Evolutionary conservation across 2,329 filamentous ascomycete species (phyloP), one percentile per base, ranked within the genome.

Genomic region (Teratosphaeriaceae sp.): DNA sequence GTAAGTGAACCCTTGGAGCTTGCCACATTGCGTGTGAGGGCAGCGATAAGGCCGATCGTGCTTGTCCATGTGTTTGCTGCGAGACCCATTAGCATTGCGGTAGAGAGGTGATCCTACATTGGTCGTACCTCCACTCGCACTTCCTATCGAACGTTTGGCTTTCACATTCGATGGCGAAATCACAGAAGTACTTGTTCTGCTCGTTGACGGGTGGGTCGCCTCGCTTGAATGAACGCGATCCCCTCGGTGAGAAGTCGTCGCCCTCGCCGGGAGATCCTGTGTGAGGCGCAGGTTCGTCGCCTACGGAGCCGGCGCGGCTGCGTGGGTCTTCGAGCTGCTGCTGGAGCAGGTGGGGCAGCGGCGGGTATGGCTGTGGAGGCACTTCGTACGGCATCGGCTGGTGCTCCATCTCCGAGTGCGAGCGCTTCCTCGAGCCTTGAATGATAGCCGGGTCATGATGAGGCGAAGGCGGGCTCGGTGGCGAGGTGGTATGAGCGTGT

Each of bases 1-100:
- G 62, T 97, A 97, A 1, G 90, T 97, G 65, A 97, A 97, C 1
- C 90, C 90, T 40, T 86, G 85, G 0, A 95, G 76, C 58, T 95
- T 95, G 58, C 90, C 87, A 65, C 90, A 96, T 27, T 84, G 85
- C n/a, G 79, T 75, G 33, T 84, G 81, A 18, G 72, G 74, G 65
- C 90, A 97, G 57, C 88, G 85, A 62, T 96, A 97, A 1, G 90
- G 90, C 11, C 90, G 78, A 55, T 95, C 88, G 63, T 97, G 90
- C 64, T 95, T 95, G 68, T 97, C 90, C 89, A 96, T 96, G 63
- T 97, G 90, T 69, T 97, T 96, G 62, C 88, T 94, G 52, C 47
- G 40, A 26, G n/a, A 12, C 5, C 46, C 43, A 35, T 42, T 7
- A 36, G 50, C 44, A 59, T 52, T 40, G 21, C 15, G 9, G 13